Evolutionary conservation across 495 filamentous ascomycete species (phyloP).

Genomic region (Penicillium maclennaniae): DNA sequence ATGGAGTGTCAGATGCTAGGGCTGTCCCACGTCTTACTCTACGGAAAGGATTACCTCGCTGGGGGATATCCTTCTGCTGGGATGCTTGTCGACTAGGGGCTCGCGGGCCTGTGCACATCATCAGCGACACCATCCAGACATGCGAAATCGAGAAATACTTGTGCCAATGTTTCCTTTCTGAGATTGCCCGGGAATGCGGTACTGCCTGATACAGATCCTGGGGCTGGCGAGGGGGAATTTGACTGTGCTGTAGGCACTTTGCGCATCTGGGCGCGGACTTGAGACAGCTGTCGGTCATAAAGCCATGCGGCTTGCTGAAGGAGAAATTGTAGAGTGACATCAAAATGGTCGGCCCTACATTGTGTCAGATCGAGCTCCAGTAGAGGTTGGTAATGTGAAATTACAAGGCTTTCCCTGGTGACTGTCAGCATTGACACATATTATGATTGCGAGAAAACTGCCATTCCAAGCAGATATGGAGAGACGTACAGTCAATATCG

Average conservation of each 20-base stretch:
- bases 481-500: constrained; percentile 73
- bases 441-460: not conserved
- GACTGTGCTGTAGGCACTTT: constrained; percentile 57
- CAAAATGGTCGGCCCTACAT: constrained; percentile 55
- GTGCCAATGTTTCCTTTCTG: constrained; percentile 57
- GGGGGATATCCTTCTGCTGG: constrained; percentile 56
- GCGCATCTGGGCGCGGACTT: constrained; percentile 86
- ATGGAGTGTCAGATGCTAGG: constrained; percentile 1
- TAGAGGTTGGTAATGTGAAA: constrained; percentile 18
- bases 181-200: constrained; percentile 48
- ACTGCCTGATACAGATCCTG: constrained; percentile 48
- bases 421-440: constrained; percentile 26
- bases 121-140: constrained; percentile 1
- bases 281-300: constrained; percentile 83
- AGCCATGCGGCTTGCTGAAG: constrained; percentile 94
- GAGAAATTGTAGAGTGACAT: constrained; percentile 81
- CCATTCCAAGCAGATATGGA: not conserved
- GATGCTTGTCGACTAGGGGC: constrained; percentile 59
- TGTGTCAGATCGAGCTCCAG: constrained; percentile 11
- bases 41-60: constrained; percentile 34
- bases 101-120: constrained; percentile 40
- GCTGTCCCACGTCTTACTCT: not conserved
- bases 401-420: constrained; percentile 78
- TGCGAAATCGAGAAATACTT: constrained; percentile 34
- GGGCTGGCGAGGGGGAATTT: constrained; percentile 42